Evolutionary conservation across 192 early-diverging fungal species (phyloP).

Genomic region (Coemansia sp.): DNA sequence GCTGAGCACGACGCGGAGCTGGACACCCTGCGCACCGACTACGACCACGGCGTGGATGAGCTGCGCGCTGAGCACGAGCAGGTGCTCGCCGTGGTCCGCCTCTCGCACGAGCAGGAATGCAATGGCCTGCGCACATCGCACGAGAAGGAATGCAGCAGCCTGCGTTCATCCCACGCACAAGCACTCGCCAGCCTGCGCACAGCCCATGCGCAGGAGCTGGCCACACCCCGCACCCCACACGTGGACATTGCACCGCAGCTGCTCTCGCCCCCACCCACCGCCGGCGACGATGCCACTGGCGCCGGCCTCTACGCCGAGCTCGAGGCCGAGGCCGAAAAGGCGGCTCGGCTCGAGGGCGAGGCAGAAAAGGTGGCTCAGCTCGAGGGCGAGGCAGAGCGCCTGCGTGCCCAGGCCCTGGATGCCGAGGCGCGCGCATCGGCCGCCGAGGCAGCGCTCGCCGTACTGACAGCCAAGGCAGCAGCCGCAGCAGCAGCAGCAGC

Average conservation of each 20-base stretch:
- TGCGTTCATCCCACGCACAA: conserved; percentile 16
- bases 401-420: conserved; percentile 20
- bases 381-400: conserved; percentile 11
- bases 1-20: not conserved
- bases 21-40: not conserved
- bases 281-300: conserved; percentile 11
- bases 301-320: not conserved
- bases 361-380: not conserved
- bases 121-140: conserved; percentile 14
- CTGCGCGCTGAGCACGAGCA: not conserved
- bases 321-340: not conserved
- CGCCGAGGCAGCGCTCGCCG: conserved; percentile 35
- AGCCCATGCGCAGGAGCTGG: not conserved
- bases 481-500: conserved; percentile 2
- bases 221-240: not conserved
- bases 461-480: conserved; percentile 6
- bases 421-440: conserved; percentile 38
- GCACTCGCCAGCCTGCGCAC: conserved; percentile 2
- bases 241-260: conserved; percentile 4
- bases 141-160: not conserved
- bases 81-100: not conserved
- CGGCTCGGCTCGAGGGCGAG: not conserved
- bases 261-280: conserved; percentile 38
- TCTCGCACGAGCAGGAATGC: not conserved
- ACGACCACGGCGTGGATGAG: not conserved